A percentile compares a stretch with the other conserved stretches of the same genome.
These are phyloP conservation scores for Anethum foeniculum DNA, from an alignment of 140 eudicot species.

Conservation along the genomic window DNA sequence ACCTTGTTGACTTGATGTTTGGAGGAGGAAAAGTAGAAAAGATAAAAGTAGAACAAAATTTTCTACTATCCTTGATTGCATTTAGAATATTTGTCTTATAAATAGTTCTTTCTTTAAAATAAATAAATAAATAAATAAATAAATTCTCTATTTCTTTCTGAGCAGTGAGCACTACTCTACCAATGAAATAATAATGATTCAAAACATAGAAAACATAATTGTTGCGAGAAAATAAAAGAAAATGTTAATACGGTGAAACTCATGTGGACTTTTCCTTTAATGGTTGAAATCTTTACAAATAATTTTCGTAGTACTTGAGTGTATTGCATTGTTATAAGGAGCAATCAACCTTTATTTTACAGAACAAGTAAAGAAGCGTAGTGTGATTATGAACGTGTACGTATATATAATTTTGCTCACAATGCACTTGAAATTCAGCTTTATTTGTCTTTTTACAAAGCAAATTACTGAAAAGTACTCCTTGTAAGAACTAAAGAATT, in stretches of 20 bases:
- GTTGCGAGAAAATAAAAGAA: background rate
- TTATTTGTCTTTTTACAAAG: too few species aligned
- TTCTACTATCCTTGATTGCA: background rate
- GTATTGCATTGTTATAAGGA: too few species aligned
- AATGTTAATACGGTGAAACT: background rate
- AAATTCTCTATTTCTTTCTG: background rate
- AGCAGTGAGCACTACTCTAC: background rate
- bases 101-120: too few species aligned
- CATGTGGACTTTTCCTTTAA: background rate
- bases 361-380: background rate
- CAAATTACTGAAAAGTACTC: too few species aligned
- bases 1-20: background rate
- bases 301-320: too few species aligned
- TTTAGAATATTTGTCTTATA: too few species aligned
- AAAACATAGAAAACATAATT: background rate
- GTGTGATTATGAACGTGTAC: background rate
- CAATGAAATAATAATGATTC: background rate
- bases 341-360: background rate
- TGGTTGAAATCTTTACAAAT: too few species aligned
- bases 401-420: background rate
- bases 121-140: too few species aligned
- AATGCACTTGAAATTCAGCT: too few species aligned
- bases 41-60: background rate
- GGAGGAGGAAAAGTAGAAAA: background rate
- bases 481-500: too few species aligned